Base-by-base conservation (phyloP, 306 rosid species). In the Dalbergia oliveri region DNA sequence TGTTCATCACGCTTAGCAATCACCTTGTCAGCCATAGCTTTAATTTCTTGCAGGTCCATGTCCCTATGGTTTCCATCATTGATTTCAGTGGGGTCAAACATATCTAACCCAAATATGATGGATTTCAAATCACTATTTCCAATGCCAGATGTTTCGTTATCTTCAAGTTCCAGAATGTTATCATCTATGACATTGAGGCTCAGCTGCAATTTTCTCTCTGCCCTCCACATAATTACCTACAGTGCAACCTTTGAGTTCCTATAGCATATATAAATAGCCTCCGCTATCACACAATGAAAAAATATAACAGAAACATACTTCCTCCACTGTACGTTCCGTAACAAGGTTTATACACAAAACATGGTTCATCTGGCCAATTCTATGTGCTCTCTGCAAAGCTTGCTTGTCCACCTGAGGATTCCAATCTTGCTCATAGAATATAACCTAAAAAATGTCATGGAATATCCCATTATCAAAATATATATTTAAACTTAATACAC, bases 381-480 rank as follows among this genome's bases (percentile, higher is more conserved):
- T 86, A 86, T 94, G 99, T 19, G 97, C 94, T 85, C 99, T 84
- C 90, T 94, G 97, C 84, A 93, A 80, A 73, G 97, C 99, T 82
- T 94, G 99, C 89, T 78, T 91, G 86, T 94, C 97, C 84, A 91
- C 99, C 86, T 93, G 99, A 39, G 99, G 99, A 79, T 93, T 94
- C 99, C 99, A 94, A 83, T 94, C 99, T 91, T 91, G 99, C 86
- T 94, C 99, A 3, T 93, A 93, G 83, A 94, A 94, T 87, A 94
- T 88, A 78, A 94, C 97, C 99, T 94, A 72, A 34, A 84, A 13
- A 65, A 75, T 43, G 56, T 34, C 75, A 81, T 58, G 16, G 34
- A 69, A 82, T n/a, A 61, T 18, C 53, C 72, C 72, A 64, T 75
- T 79, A 51, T 71, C 66, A 74, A 78, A 61, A 35, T 16, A 61